Evolutionary conservation across 2,329 filamentous ascomycete genomes (phyloP), one percentile per base, ranked within the genome.

Genomic region (Cercospora sojina): DNA sequence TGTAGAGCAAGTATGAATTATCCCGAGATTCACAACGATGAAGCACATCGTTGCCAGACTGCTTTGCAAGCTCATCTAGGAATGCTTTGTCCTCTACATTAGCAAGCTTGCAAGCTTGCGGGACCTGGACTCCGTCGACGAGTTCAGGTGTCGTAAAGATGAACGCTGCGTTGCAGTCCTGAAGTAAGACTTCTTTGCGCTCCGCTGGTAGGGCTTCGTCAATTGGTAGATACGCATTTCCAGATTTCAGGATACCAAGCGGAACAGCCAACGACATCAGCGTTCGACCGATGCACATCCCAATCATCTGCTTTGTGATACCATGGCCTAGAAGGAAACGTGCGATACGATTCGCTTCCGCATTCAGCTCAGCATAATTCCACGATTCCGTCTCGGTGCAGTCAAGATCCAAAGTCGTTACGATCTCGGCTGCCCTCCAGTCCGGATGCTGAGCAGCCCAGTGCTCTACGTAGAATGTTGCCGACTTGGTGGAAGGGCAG

Each of bases 1-100:
- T 70, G 55, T 99, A 99, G 64, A 99, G 90, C 67, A 99, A 84
- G 88, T 69, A 69, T 31, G 62, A 64, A 57, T 69, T 56, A 41
- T 64, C 63, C 13, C 49, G 43, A 18, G 55, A 43, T 7, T 55
- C 51, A 16, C 51, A 47, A 23, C 60, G 23, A 4, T 58, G 62
- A 56, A 38, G 12, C 12, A 62, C 51, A 47, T 64, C 65, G 10
- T 55, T 7, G 5, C 38, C 16, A 27, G 20, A 18, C 31, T 59
- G 47, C 10, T 13, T 25, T 3, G 64, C 43, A 20, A 68, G 43
- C 1, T 49, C 18, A 2, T 62, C 23, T 49, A 56, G 23, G 47
- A 64, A 65, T 16, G 47, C 38, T 18, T 29, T 18, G 20, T 25
- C 35, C 6, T 67, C 62, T 12, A 64, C 55, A 55, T 67, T 56